A percentile compares a stretch with the other conserved stretches of the same genome.
Conservation (phyloP, 306 rosid genomes). For the Dryas octopetala region DNA sequence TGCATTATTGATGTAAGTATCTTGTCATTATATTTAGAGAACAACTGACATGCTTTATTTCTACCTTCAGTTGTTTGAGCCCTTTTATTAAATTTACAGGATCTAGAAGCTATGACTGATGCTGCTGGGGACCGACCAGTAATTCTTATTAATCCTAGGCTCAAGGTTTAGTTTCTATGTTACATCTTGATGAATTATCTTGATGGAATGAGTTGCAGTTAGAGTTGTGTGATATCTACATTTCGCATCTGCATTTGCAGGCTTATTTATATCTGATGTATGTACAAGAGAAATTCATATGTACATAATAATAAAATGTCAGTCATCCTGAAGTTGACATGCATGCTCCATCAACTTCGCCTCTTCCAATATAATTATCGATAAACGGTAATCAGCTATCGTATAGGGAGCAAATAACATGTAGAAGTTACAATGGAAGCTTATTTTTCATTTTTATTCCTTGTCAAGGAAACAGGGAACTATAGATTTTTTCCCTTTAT, state of each 20-base stretch:
- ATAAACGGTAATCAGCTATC: too few relatives aligned
- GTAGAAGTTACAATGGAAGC: too few relatives aligned
- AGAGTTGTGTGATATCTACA: background rate
- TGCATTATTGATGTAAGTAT: slow-evolving; percentile 85
- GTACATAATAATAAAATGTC: background rate
- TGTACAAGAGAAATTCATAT: background rate
- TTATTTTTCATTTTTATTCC: too few relatives aligned
- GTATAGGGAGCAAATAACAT: too few relatives aligned
- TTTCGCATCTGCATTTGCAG: background rate
- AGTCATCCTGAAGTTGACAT: background rate
- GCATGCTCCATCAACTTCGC: background rate
- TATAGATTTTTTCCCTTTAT: too few relatives aligned
- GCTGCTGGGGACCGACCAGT: slow-evolving; percentile 92
- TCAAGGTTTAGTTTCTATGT: slow-evolving; percentile 58
- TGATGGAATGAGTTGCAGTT: background rate
- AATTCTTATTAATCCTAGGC: slow-evolving; percentile 74
- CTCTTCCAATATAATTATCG: background rate
- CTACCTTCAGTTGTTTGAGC: slow-evolving; percentile 20
- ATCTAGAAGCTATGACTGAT: slow-evolving; percentile 81
- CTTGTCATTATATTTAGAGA: slow-evolving; percentile 16
- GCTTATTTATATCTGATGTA: background rate
- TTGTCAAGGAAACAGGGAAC: too few relatives aligned
- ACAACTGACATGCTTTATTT: slow-evolving; percentile 15
- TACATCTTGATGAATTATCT: background rate
- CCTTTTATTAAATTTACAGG: slow-evolving; percentile 53